Evolutionary conservation across 1,284 basidiomycete species (phyloP).

Genomic region (Microbotryum saponariae): DNA sequence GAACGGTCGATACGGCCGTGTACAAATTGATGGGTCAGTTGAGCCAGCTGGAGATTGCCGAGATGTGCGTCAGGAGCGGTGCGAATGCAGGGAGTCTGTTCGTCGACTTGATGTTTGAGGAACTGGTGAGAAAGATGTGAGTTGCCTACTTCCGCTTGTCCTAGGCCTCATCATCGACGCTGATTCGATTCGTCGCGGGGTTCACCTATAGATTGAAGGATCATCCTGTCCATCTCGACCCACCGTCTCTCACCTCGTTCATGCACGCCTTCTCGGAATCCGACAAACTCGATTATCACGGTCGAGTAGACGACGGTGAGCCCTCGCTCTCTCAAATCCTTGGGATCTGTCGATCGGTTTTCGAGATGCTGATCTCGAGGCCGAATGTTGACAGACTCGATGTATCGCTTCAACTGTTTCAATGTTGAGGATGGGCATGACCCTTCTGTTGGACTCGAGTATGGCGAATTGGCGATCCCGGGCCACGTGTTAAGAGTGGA

Average conservation of each 20-base stretch:
- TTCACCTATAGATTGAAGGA: slow-evolving; percentile 49
- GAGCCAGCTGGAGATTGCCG: slow-evolving; percentile 67
- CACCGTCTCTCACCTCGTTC: slow-evolving; percentile 67
- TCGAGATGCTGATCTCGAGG: not conserved
- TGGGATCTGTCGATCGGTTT: not conserved
- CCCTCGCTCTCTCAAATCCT: slow-evolving; percentile 27
- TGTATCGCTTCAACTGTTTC: slow-evolving; percentile 58
- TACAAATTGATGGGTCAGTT: slow-evolving; percentile 72
- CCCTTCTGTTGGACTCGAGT: slow-evolving; percentile 60
- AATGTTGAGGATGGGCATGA: slow-evolving; percentile 48
- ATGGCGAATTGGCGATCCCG: slow-evolving; percentile 69
- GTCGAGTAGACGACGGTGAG: slow-evolving; percentile 61
- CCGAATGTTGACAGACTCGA: slow-evolving; percentile 50
- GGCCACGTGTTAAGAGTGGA: slow-evolving; percentile 63
- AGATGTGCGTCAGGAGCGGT: slow-evolving; percentile 70
- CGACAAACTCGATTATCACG: slow-evolving; percentile 66
- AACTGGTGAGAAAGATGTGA: slow-evolving; percentile 57
- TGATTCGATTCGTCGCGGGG: slow-evolving; percentile 32
- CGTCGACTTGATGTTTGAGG: slow-evolving; percentile 69
- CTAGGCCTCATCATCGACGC: slow-evolving; percentile 54
- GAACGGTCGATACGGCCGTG: slow-evolving; percentile 63
- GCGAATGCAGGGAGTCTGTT: slow-evolving; percentile 74
- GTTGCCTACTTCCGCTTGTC: slow-evolving; percentile 37
- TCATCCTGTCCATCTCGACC: slow-evolving; percentile 69
- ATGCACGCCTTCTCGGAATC: slow-evolving; percentile 60